Conservation (phyloP, 352 stramenopile genomes). For the Peronospora belbahrii region DNA sequence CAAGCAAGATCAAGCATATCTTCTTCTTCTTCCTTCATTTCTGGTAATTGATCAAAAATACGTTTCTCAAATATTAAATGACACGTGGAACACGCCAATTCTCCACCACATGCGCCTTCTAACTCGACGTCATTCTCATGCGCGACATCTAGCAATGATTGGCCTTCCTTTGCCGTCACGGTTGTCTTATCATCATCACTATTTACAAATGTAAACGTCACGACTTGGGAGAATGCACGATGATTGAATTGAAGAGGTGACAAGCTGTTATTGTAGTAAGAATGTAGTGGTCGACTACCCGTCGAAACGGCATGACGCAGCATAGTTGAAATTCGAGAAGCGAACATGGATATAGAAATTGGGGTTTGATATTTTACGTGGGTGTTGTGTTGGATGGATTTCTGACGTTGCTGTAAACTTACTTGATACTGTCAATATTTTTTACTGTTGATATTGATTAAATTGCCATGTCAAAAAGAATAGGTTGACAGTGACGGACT, state of each 20-base stretch:
- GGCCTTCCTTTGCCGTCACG: conserved; percentile 64
- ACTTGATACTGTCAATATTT: too few species aligned
- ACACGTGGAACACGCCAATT: conserved; percentile 91
- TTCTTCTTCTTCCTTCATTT: conserved; percentile 90
- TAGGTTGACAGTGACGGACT: too few species aligned
- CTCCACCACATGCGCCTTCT: conserved; percentile 89
- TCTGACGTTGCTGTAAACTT: too few species aligned
- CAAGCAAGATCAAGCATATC: conserved; percentile 94
- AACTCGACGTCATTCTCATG: conserved; percentile 92
- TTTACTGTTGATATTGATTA: too few species aligned
- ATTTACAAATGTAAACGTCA: conserved; percentile 80
- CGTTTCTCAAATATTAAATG: conserved; percentile 89
- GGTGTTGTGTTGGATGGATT: too few species aligned
- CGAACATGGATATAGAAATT: conserved; percentile 10
- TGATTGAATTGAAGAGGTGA: too few species aligned
- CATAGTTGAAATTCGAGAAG: neutral
- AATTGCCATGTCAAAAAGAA: too few species aligned
- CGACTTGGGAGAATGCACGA: conserved; percentile 30
- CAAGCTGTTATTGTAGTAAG: too few species aligned
- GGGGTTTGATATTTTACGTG: too few species aligned
- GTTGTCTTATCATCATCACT: conserved; percentile 57
- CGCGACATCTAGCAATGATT: conserved; percentile 86
- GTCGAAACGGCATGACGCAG: conserved; percentile 4
- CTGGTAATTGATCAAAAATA: conserved; percentile 81
- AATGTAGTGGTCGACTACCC: too few species aligned